A percentile compares a stretch with the other conserved stretches of the same genome.
These are phyloP conservation scores for Hyphodiscus hymeniophilus DNA, from an alignment of 495 filamentous ascomycete genomes.

Conservation along the genomic window DNA sequence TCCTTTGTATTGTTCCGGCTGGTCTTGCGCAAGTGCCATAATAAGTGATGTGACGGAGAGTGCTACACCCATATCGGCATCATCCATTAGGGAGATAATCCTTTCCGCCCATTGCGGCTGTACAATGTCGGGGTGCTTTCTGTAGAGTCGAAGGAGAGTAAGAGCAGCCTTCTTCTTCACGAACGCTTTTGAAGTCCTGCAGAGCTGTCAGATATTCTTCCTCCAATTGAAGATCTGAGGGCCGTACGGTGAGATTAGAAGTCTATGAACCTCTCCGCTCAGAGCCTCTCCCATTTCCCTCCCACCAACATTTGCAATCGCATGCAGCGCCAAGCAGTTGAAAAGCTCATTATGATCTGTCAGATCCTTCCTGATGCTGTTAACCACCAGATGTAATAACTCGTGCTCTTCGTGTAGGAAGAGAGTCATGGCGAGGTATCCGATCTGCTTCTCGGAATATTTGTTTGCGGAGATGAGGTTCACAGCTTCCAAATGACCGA, in stretches of 20 bases:
- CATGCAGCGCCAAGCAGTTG: slow-evolving; percentile 96
- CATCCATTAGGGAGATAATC: slow-evolving; percentile 98
- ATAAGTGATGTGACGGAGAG: slow-evolving; percentile 93
- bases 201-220: background rate
- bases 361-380: slow-evolving; percentile 96
- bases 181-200: slow-evolving; percentile 88
- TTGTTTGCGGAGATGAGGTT: slow-evolving; percentile 94
- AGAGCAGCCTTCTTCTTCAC: slow-evolving; percentile 99
- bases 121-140: slow-evolving; percentile 87
- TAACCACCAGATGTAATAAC: slow-evolving; percentile 89
- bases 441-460: slow-evolving; percentile 99
- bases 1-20: slow-evolving; percentile 86
- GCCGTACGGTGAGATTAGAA: slow-evolving; percentile 91
- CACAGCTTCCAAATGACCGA: slow-evolving; percentile 96
- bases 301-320: slow-evolving; percentile 95
- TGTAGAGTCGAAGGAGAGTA: slow-evolving; percentile 89
- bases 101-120: slow-evolving; percentile 95
- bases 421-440: slow-evolving; percentile 93
- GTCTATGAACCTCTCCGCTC: slow-evolving; percentile 83
- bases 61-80: slow-evolving; percentile 87
- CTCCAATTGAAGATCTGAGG: background rate
- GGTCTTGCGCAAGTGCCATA: slow-evolving; percentile 91
- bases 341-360: slow-evolving; percentile 92
- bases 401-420: slow-evolving; percentile 98
- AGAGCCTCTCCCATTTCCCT: slow-evolving; percentile 96